A percentile compares a stretch with the other conserved stretches of the same genome.
Conservation (phyloP, 352 stramenopile species). For the Achlya hypogyna region DNA sequence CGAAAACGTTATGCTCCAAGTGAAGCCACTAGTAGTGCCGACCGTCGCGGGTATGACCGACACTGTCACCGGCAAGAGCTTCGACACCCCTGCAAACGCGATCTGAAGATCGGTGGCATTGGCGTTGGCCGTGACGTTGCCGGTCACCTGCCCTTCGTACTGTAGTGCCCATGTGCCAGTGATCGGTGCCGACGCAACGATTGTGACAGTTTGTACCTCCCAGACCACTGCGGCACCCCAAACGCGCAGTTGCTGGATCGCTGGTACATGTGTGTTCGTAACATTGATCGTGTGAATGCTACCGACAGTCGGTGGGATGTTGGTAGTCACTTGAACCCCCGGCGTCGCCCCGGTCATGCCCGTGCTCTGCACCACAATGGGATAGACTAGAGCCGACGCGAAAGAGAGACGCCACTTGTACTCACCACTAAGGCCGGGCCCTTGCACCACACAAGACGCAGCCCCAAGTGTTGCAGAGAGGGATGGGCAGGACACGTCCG, state of each 20-base stretch:
- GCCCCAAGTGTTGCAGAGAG: constrained; percentile 22
- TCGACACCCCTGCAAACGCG: constrained; percentile 5
- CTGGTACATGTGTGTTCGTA: constrained; percentile 20
- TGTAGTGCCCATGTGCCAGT: background rate
- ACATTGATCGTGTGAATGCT: constrained; percentile 27
- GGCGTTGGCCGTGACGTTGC: constrained; percentile 7
- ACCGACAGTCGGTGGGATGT: background rate
- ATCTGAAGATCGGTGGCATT: background rate
- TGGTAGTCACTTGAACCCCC: constrained; percentile 1
- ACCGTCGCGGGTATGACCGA: constrained; percentile 8
- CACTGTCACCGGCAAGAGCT: constrained; percentile 4
- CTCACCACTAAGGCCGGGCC: constrained; percentile 28
- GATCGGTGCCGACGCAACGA: background rate
- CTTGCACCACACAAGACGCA: constrained; percentile 21
- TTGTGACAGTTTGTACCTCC: constrained; percentile 16
- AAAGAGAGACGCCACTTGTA: constrained; percentile 26
- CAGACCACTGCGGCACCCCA: constrained; percentile 1
- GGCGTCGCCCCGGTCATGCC: constrained; percentile 21
- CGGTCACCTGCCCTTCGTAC: background rate
- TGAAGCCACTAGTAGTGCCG: constrained; percentile 19
- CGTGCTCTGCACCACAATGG: constrained; percentile 14
- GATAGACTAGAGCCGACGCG: constrained; percentile 2
- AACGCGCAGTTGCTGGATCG: constrained; percentile 24
- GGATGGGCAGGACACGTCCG: constrained; percentile 17
- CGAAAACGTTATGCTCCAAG: constrained; percentile 32